A percentile compares a stretch with the other conserved stretches of the same genome.
These are phyloP conservation scores for Coniferiporia weirii DNA, from an alignment of 1,284 basidiomycete species.

Conservation along the genomic window DNA sequence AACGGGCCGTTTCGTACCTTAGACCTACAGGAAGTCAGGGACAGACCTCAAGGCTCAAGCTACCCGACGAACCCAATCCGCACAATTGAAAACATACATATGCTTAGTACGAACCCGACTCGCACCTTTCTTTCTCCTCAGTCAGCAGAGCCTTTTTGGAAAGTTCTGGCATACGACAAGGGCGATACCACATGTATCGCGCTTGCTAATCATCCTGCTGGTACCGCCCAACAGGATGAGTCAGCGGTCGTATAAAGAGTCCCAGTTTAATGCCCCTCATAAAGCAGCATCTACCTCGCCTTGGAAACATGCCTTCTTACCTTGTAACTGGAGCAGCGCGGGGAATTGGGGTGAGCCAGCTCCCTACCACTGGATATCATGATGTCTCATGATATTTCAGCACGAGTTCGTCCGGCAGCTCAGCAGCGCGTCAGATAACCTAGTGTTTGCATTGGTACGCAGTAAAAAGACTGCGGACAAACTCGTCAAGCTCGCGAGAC, in stretches of 20 bases:
- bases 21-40: no score
- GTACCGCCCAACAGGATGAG: no score
- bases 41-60: no score
- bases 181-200: no score
- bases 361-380: neutral
- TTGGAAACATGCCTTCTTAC: constrained; percentile 26
- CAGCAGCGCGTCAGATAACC: constrained; percentile 22
- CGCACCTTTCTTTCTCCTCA: no score
- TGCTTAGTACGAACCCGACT: no score
- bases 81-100: no score
- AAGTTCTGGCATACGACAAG: no score
- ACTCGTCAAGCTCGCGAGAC: constrained; percentile 20
- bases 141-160: no score
- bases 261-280: neutral
- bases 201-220: no score
- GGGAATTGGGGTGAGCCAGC: constrained; percentile 27
- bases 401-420: constrained; percentile 32
- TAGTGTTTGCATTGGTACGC: constrained; percentile 32
- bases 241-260: neutral
- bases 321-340: constrained; percentile 28
- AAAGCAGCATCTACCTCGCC: neutral
- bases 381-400: constrained; percentile 18
- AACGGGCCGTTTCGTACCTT: no score
- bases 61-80: no score
- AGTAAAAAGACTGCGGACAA: constrained; percentile 22